Evolutionary conservation across 176 grass and related monocot species (phyloP).

Genomic region (Oryza meyeriana): DNA sequence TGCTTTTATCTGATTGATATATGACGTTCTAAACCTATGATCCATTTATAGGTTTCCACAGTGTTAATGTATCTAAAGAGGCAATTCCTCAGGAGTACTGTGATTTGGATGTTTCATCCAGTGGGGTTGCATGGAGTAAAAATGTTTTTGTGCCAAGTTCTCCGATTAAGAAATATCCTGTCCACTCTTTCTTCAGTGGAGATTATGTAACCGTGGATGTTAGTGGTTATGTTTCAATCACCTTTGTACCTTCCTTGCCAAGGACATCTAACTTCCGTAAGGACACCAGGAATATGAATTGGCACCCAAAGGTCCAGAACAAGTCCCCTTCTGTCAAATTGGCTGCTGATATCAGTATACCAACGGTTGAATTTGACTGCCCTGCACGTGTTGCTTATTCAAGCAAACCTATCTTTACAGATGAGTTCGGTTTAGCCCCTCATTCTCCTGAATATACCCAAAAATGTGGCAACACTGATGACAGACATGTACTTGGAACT

Average conservation of each 20-base stretch:
- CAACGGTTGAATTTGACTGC: slow-evolving; percentile 17
- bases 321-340: neutral
- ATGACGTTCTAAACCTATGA: neutral
- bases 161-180: slow-evolving; percentile 16
- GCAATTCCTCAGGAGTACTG: slow-evolving; percentile 21
- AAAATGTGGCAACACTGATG: slow-evolving; percentile 12
- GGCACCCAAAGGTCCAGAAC: neutral
- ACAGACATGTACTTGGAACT: slow-evolving; percentile 26
- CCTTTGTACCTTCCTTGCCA: slow-evolving; percentile 48
- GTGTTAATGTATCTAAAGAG: slow-evolving; percentile 31
- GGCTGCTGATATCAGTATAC: neutral
- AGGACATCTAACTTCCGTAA: slow-evolving; percentile 31
- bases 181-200: slow-evolving; percentile 63
- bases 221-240: slow-evolving; percentile 51
- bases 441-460: slow-evolving; percentile 35
- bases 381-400: slow-evolving; percentile 14
- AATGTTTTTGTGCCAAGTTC: slow-evolving; percentile 26
- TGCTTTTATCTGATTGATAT: slow-evolving; percentile 14
- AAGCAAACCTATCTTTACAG: slow-evolving; percentile 20
- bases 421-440: slow-evolving; percentile 17
- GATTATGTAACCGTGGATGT: slow-evolving; percentile 60
- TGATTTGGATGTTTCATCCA: slow-evolving; percentile 13
- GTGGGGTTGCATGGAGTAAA: slow-evolving; percentile 21
- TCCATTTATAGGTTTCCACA: slow-evolving; percentile 40
- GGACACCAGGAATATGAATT: slow-evolving; percentile 9